Conservation (phyloP, 2,329 filamentous ascomycete species). For the Colletotrichum filicis region DNA sequence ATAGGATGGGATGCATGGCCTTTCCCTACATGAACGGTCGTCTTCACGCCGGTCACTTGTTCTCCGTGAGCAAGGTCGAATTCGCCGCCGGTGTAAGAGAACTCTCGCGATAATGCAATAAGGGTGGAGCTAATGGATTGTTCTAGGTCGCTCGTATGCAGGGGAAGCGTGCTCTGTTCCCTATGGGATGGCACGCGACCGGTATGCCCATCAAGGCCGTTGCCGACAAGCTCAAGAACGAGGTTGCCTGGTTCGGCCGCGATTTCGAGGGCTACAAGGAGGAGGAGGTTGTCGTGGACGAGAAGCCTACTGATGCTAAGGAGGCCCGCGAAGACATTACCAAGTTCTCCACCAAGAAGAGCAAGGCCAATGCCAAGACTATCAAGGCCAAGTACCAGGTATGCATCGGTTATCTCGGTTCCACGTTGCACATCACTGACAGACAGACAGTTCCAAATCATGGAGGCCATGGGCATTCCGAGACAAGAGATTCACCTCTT, state of each 20-base stretch:
- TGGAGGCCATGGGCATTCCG: constrained; percentile 90
- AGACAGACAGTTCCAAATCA: constrained; percentile 82
- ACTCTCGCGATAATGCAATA: too few species aligned
- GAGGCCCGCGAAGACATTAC: constrained; percentile 82
- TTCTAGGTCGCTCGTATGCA: constrained; percentile 76
- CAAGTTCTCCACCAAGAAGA: constrained; percentile 93
- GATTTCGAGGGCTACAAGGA: constrained; percentile 84
- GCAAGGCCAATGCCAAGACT: constrained; percentile 89
- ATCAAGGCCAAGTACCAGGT: constrained; percentile 97
- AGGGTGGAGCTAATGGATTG: not conserved
- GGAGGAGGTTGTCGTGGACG: constrained; percentile 62
- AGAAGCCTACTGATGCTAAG: constrained; percentile 59
- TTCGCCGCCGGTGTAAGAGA: constrained; percentile 80
- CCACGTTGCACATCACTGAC: constrained; percentile 59
- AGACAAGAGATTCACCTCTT: constrained; percentile 92
- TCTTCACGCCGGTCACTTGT: constrained; percentile 90
- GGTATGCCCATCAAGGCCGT: constrained; percentile 99
- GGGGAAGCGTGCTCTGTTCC: constrained; percentile 87
- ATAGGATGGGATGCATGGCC: constrained; percentile 47
- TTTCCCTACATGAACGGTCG: constrained; percentile 84
- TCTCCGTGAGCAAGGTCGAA: constrained; percentile 92
- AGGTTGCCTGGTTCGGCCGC: constrained; percentile 88
- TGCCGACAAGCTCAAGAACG: constrained; percentile 91
- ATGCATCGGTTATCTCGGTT: constrained; percentile 21
- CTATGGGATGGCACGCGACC: constrained; percentile 94